Evolutionary conservation across 257 asterid species (phyloP), one percentile per base, ranked within the genome.

Genomic region (Anisodus tanguticus): DNA sequence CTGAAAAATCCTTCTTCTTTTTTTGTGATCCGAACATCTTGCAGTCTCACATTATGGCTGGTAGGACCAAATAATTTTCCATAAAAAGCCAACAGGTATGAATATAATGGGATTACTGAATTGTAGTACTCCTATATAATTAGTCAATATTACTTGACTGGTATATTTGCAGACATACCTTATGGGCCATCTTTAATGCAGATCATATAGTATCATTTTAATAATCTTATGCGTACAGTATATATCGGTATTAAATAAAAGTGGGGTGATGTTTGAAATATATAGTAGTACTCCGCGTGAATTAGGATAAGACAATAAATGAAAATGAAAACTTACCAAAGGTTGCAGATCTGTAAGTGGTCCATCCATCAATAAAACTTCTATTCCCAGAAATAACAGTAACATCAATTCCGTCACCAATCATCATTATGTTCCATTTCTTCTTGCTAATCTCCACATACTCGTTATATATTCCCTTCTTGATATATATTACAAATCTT

Each of bases 281-380:
- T 66, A 51, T 76, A 51, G 11, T 39, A 66, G 3, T 47, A 22
- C 19, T 74, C 3, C 19, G 5, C 45, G 22, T 12, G 2, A 13
- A 49, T 4, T 51, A 13, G 39, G 72, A 26, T 51, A 26, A 26
- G 43, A 51, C 39, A 76, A 26, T 76, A 76, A 51, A 76, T 76
- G 19, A 51, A 51, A 79, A 81, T 31, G 63, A 43, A 41, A 47
- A 58, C 91, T 88, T 85, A 93, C 97, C 97, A 39, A 93, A 93
- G 55, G 97, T 93, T 68, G 97, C 97, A 22, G 93, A 85, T 49
- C 92, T 86, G 79, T 89, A 92, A 1, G 97, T 93, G 83, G 95
- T 91, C 93, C 93, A 92, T 17, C 93, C 95, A 76, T 91, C 97
- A 37, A 84, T 35, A 74, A 68, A 86, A 90, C 80, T 92, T 7